phyloP scores from a whole-genome alignment of 176 grass and related monocot genomes.

The Zizania latifolia region DNA sequence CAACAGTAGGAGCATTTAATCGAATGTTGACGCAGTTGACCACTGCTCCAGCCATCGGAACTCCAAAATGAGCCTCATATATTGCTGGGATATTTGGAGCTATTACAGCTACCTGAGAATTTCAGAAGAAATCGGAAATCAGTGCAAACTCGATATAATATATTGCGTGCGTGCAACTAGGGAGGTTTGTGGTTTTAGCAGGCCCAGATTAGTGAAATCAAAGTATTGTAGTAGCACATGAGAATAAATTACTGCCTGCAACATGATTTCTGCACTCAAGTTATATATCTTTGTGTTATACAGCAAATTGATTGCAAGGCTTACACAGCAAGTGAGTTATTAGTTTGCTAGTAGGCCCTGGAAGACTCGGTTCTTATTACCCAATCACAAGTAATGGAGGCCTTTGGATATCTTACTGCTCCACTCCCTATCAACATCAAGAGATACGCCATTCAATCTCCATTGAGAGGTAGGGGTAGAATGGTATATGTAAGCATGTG shows the following conservation, averaged over 20 bases:
- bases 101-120: conserved; percentile 73
- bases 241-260: neutral
- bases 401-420: no score
- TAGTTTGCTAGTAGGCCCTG: no score
- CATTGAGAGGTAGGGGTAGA: neutral
- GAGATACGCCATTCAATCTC: neutral
- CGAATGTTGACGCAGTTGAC: conserved; percentile 77
- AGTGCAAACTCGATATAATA: conserved; percentile 12
- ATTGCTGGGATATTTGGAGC: conserved; percentile 91
- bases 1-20: conserved; percentile 66
- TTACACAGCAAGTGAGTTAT: no score
- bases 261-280: neutral
- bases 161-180: neutral
- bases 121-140: conserved; percentile 5
- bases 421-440: neutral
- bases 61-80: conserved; percentile 94
- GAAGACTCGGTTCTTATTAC: no score
- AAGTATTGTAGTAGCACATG: conserved; percentile 1
- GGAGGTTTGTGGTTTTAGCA: neutral
- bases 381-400: no score
- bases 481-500: neutral
- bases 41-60: conserved; percentile 89
- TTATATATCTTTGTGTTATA: no score
- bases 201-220: neutral
- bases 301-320: no score